Evolutionary conservation across 805 yeast species (phyloP).

Genomic region (Myxozyma melibiosi): DNA sequence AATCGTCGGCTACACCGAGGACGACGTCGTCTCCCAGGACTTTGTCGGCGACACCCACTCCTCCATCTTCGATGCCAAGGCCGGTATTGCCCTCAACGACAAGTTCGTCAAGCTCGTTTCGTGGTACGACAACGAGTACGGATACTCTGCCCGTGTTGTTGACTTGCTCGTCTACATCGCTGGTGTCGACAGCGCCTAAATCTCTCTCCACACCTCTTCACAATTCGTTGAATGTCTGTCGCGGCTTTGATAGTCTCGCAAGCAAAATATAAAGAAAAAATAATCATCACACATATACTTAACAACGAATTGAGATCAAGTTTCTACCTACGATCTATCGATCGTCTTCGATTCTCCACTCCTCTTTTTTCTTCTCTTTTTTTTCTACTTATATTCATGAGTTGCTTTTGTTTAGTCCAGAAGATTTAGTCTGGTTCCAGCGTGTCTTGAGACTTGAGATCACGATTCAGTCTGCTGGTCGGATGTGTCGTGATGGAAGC

Average conservation of each 20-base stretch:
- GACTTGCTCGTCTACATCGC: constrained; percentile 85
- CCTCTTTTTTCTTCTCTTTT: too few relatives aligned
- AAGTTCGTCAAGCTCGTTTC: constrained; percentile 87
- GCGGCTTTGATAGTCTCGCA: constrained; percentile 10
- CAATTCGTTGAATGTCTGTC: not conserved
- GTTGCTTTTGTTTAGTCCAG: too few relatives aligned
- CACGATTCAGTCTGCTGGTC: too few relatives aligned
- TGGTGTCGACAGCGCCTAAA: constrained; percentile 45
- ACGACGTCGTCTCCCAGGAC: constrained; percentile 88
- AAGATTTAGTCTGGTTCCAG: too few relatives aligned
- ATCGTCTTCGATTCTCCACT: not conserved
- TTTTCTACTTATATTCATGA: too few relatives aligned
- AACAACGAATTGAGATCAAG: not conserved
- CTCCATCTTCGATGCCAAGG: constrained; percentile 86
- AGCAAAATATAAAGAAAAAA: not conserved
- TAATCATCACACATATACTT: not conserved
- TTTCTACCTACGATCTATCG: not conserved
- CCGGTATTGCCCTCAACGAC: constrained; percentile 85
- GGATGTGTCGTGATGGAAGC: too few relatives aligned
- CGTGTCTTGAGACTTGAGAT: too few relatives aligned
- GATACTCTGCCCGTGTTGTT: constrained; percentile 95
- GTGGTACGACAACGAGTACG: constrained; percentile 96
- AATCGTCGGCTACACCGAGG: constrained; percentile 86
- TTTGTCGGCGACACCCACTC: constrained; percentile 83
- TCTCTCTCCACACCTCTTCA: not conserved